Conservation (phyloP, 2,329 filamentous ascomycete species). For the Diplodia corticola region DNA sequence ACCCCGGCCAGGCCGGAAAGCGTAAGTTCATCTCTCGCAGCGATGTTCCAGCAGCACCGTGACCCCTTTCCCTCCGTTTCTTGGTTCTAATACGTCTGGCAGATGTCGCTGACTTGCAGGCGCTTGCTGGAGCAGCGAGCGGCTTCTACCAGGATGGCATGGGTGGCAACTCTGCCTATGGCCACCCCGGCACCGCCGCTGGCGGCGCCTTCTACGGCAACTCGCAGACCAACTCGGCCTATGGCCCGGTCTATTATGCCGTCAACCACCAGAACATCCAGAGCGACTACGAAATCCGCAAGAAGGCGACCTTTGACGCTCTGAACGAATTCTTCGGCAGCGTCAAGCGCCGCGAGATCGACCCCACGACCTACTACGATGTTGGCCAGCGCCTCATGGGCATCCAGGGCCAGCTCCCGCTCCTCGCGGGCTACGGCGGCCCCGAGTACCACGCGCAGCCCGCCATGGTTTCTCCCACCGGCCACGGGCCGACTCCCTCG, state of each 20-base stretch:
- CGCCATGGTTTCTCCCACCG: slow-evolving; percentile 55
- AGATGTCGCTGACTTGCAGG: slow-evolving; percentile 50
- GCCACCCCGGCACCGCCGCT: slow-evolving; percentile 55
- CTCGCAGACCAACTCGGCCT: slow-evolving; percentile 56
- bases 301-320: slow-evolving; percentile 71
- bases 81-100: slow-evolving; percentile 38
- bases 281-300: slow-evolving; percentile 71
- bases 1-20: slow-evolving; percentile 41
- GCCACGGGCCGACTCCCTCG: slow-evolving; percentile 59
- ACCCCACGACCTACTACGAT: slow-evolving; percentile 84
- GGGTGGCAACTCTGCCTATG: slow-evolving; percentile 39
- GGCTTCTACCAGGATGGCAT: slow-evolving; percentile 51
- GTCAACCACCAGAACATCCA: slow-evolving; percentile 65
- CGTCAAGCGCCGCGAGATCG: slow-evolving; percentile 86
- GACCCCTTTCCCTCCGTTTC: slow-evolving; percentile 25
- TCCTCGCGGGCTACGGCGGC: slow-evolving; percentile 36
- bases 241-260: slow-evolving; percentile 76
- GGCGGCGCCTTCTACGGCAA: slow-evolving; percentile 55
- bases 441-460: slow-evolving; percentile 56
- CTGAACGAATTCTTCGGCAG: slow-evolving; percentile 93
- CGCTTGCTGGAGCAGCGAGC: slow-evolving; percentile 50
- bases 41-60: slow-evolving; percentile 8
- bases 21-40: slow-evolving; percentile 34
- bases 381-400: slow-evolving; percentile 86
- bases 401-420: slow-evolving; percentile 64